A percentile compares a stretch with the other conserved stretches of the same genome.
Evolutionary conservation across 1,284 basidiomycete species (phyloP).

Genomic region (Xanthoconium separans): DNA sequence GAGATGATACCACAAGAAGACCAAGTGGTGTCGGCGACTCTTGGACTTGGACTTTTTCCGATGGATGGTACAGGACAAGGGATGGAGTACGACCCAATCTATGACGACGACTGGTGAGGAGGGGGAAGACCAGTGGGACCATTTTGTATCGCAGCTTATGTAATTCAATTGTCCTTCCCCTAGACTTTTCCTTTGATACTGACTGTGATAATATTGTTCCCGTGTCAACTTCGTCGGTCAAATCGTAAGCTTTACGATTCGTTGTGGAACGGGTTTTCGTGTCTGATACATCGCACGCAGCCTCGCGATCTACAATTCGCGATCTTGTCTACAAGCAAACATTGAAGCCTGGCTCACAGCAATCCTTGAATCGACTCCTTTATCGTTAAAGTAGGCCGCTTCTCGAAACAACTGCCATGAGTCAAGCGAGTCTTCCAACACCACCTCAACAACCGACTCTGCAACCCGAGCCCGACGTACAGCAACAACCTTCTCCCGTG

Average conservation of each 20-base stretch:
- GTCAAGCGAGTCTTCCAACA: constrained; percentile 26
- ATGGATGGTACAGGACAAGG: too few relatives aligned
- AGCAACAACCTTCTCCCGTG: constrained; percentile 19
- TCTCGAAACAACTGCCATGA: constrained; percentile 19
- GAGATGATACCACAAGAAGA: too few relatives aligned
- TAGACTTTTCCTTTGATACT: neutral
- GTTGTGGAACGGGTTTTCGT: neutral
- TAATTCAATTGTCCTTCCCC: neutral
- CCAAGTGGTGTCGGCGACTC: too few relatives aligned
- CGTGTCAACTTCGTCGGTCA: neutral
- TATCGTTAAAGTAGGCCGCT: too few relatives aligned
- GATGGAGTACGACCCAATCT: too few relatives aligned
- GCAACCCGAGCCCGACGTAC: constrained; percentile 21
- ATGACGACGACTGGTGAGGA: too few relatives aligned
- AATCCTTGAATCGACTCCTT: neutral
- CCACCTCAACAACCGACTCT: constrained; percentile 21
- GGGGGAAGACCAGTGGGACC: too few relatives aligned
- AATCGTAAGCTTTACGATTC: neutral
- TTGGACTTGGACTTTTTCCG: too few relatives aligned
- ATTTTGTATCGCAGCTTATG: neutral
- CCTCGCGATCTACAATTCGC: constrained; percentile 2
- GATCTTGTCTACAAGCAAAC: constrained; percentile 6
- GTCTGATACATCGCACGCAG: constrained; percentile 2
- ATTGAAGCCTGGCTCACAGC: too few relatives aligned
- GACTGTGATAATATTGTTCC: neutral